Evolutionary conservation across 768 basidiomycete species (phyloP).

Genomic region (Favolaschia claudopus): DNA sequence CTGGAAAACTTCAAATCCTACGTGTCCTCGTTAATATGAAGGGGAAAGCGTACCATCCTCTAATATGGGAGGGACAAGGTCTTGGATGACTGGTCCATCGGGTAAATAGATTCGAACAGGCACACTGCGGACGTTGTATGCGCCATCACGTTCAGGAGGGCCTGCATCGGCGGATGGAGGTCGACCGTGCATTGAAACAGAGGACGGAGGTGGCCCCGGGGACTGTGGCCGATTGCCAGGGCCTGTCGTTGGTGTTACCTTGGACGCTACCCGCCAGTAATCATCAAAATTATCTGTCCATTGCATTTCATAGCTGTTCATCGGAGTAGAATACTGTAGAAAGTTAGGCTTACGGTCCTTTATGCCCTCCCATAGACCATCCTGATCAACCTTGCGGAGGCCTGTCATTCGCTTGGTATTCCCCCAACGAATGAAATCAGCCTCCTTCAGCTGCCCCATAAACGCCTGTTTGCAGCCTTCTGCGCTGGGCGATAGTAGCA

Average conservation of each 20-base stretch:
- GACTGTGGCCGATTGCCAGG: conserved; percentile 67
- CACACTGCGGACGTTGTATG: conserved; percentile 86
- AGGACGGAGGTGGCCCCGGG: conserved; percentile 57
- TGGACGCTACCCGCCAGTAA: conserved; percentile 93
- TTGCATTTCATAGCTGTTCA: neutral
- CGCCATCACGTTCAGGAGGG: conserved; percentile 75
- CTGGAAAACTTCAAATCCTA: conserved; percentile 45
- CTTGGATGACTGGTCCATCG: conserved; percentile 91
- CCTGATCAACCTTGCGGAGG: conserved; percentile 89
- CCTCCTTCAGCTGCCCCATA: conserved; percentile 96
- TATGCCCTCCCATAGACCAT: conserved; percentile 97
- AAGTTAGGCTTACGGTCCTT: conserved; percentile 79
- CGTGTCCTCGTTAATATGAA: conserved; percentile 6
- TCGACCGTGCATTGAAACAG: conserved; percentile 68
- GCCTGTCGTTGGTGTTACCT: conserved; percentile 85
- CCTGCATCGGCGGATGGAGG: conserved; percentile 70
- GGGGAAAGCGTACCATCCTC: conserved; percentile 69
- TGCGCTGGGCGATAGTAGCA: conserved; percentile 78
- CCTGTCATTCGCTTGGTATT: conserved; percentile 94
- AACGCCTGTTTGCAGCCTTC: conserved; percentile 94
- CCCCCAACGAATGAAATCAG: conserved; percentile 96
- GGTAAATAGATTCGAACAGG: conserved; percentile 91
- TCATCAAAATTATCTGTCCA: conserved; percentile 91
- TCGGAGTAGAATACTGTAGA: conserved; percentile 7
- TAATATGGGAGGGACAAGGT: conserved; percentile 80